Conservation (phyloP, 371 early-diverging fungal genomes). For the Actinomortierella wolfii region DNA sequence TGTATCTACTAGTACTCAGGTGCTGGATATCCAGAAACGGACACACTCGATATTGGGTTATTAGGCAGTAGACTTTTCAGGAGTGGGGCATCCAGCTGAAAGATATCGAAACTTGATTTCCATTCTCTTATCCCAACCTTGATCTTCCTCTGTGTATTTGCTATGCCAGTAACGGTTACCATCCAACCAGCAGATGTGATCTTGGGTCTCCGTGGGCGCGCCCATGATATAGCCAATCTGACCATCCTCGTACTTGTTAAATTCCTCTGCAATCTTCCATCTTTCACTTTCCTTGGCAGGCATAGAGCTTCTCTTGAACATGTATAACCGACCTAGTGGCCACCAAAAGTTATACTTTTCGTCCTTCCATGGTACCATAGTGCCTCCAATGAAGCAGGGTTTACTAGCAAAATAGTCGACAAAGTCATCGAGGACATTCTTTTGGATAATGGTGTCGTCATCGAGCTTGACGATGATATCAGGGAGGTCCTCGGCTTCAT, state of each 20-base stretch:
- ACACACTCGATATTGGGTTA: too few relatives aligned
- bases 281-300: neutral
- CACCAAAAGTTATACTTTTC: conserved; percentile 4
- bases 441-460: conserved; percentile 14
- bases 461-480: conserved; percentile 9
- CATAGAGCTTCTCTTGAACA: conserved; percentile 7
- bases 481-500: neutral
- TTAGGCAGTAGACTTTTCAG: too few relatives aligned
- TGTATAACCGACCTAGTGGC: conserved; percentile 10
- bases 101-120: conserved; percentile 6
- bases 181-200: neutral
- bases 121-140: neutral
- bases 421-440: conserved; percentile 7
- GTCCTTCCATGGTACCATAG: neutral
- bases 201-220: neutral
- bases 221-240: conserved; percentile 9
- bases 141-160: neutral
- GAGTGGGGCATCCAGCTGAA: conserved; percentile 1
- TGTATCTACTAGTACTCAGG: too few relatives aligned
- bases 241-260: conserved; percentile 12
- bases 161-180: neutral
- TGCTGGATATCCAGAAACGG: too few relatives aligned
- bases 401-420: conserved; percentile 1
- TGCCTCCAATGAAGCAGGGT: neutral
- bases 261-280: neutral